A percentile compares a stretch with the other conserved stretches of the same genome.
Conservation (phyloP, 805 yeast species). For the Lipomyces japonicus region DNA sequence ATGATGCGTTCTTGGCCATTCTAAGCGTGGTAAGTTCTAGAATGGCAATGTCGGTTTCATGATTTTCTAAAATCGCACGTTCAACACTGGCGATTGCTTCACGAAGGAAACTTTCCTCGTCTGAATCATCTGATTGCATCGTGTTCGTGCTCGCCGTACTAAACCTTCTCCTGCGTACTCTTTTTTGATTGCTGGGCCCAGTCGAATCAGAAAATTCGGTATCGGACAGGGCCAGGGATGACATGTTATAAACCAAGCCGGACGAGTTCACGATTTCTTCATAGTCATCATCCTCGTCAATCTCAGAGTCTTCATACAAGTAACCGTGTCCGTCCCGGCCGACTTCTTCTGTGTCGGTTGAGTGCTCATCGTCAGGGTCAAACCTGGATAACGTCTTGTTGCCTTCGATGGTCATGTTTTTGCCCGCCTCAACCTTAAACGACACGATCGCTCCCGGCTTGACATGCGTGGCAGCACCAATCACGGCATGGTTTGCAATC, state of each 20-base stretch:
- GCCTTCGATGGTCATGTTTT: conserved; percentile 16
- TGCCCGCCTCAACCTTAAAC: conserved; percentile 50
- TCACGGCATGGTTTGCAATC: conserved; percentile 59
- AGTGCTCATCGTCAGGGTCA: conserved; percentile 33
- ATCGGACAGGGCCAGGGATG: conserved; percentile 22
- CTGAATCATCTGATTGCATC: conserved; percentile 24
- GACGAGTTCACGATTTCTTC: conserved; percentile 30
- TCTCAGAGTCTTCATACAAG: conserved; percentile 42
- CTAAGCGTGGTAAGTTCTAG: conserved; percentile 89
- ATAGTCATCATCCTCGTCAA: conserved; percentile 46
- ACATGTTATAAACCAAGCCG: conserved; percentile 27
- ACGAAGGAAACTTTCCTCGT: conserved; percentile 24
- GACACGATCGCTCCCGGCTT: conserved; percentile 78
- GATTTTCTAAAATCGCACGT: conserved; percentile 87
- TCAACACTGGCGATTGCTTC: conserved; percentile 95
- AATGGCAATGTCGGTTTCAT: conserved; percentile 87
- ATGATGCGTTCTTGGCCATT: conserved; percentile 95
- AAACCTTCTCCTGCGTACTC: conserved; percentile 19
- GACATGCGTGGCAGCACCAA: conserved; percentile 52
- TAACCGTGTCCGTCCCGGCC: conserved; percentile 43
- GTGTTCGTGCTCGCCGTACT: conserved; percentile 26
- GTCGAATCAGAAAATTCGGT: conserved; percentile 14
- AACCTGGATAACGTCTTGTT: conserved; percentile 10
- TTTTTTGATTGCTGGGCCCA: conserved; percentile 1
- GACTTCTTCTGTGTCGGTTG: conserved; percentile 32